phyloP scores from a whole-genome alignment of 495 filamentous ascomycete species.

The Talaromyces borbonicus region DNA sequence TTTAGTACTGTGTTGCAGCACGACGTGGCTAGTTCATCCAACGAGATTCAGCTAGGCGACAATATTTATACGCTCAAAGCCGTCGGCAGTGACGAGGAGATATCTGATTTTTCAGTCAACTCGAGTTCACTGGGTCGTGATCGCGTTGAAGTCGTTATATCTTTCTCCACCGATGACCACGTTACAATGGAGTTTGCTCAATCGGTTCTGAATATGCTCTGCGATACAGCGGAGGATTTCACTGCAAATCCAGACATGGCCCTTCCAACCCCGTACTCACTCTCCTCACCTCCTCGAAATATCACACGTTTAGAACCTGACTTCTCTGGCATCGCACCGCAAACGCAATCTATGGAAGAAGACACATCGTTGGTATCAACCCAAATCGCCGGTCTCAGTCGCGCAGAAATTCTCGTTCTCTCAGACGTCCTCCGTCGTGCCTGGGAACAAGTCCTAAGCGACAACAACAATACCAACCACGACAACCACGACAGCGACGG shows the following conservation, averaged over 20 bases:
- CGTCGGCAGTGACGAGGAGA: conserved; percentile 39
- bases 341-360: conserved; percentile 12
- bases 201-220: conserved; percentile 40
- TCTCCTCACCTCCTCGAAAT: conserved; percentile 25
- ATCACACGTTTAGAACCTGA: too few species aligned
- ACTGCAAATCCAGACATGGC: conserved; percentile 32
- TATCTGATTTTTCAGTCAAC: conserved; percentile 39
- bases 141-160: conserved; percentile 33
- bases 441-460: conserved; percentile 42
- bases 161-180: conserved; percentile 35
- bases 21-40: conserved; percentile 35
- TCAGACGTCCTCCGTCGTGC: conserved; percentile 37
- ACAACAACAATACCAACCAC: conserved; percentile 10
- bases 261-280: conserved; percentile 33
- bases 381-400: conserved; percentile 31
- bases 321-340: too few species aligned
- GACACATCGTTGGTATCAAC: conserved; percentile 26
- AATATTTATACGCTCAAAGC: conserved; percentile 40
- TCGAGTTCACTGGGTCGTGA: conserved; percentile 34
- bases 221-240: conserved; percentile 34
- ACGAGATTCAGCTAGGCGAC: conserved; percentile 33
- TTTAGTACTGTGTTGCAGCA: conserved; percentile 42
- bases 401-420: conserved; percentile 37
- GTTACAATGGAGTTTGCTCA: conserved; percentile 31
- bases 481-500: conserved; percentile 5